Percentiles rank a stretch among this genome's conserved stretches.
phyloP scores from a whole-genome alignment of 768 basidiomycete genomes.

The Boletus subparvulus region DNA sequence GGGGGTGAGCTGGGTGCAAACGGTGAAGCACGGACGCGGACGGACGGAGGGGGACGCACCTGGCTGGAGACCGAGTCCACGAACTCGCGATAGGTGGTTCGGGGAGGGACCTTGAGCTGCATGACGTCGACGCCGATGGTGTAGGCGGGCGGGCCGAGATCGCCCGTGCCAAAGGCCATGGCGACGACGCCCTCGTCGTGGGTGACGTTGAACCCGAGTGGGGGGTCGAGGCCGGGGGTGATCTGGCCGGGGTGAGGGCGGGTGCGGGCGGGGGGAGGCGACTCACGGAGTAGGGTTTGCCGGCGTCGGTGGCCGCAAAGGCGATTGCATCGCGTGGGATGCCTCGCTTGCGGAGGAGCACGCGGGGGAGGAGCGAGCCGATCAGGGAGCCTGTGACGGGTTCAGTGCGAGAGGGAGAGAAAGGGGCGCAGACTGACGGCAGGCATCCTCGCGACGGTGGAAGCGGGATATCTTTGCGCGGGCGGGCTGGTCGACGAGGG shows the following conservation, averaged over 20 bases:
- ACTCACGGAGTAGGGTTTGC: constrained; percentile 78
- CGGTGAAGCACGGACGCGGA: constrained; percentile 8
- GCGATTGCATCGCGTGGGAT: constrained; percentile 45
- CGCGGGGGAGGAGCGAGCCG: constrained; percentile 71
- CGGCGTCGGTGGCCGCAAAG: constrained; percentile 57
- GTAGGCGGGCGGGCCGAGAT: constrained; percentile 55
- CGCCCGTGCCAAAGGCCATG: constrained; percentile 53
- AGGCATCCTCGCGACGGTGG: constrained; percentile 71
- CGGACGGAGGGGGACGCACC: constrained; percentile 36
- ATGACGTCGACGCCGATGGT: constrained; percentile 78
- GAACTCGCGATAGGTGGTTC: constrained; percentile 58
- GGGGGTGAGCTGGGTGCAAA: constrained; percentile 38
- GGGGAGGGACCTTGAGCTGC: constrained; percentile 64
- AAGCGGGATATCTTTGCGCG: constrained; percentile 60
- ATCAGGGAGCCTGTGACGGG: constrained; percentile 64
- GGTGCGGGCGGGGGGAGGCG: not conserved
- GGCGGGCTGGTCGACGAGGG: constrained; percentile 56
- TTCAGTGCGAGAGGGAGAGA: not conserved
- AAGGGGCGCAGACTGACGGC: constrained; percentile 44
- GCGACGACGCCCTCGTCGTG: constrained; percentile 76
- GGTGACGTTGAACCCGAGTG: constrained; percentile 76
- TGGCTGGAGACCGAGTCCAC: constrained; percentile 63
- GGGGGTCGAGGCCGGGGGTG: constrained; percentile 44
- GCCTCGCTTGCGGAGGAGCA: constrained; percentile 59
- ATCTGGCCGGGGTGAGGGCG: constrained; percentile 36